These are phyloP conservation scores for Pseudoturritis turrita DNA, from an alignment of 345 rosid species.

Conservation along the genomic window DNA sequence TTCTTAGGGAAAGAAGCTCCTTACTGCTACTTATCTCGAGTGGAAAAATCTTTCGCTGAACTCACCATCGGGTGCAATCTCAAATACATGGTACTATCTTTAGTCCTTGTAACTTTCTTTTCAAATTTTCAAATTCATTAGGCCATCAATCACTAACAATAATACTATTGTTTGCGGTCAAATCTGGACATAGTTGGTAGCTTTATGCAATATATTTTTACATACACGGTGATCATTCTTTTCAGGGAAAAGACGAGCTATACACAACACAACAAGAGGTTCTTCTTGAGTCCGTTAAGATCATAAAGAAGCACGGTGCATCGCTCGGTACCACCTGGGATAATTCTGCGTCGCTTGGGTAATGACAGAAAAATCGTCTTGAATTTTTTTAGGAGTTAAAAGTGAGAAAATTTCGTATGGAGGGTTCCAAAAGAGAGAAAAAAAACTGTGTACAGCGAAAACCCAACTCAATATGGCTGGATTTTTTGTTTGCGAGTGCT, in stretches of 20 bases:
- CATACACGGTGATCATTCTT: neutral
- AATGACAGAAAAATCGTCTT: neutral
- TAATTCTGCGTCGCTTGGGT: neutral
- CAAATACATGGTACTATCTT: constrained; percentile 51
- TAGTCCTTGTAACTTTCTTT: neutral
- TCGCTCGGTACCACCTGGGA: constrained; percentile 49
- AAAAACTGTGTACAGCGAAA: constrained; percentile 1
- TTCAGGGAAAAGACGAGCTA: constrained; percentile 66
- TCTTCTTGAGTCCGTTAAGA: constrained; percentile 57
- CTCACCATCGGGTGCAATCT: constrained; percentile 88
- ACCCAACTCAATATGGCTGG: neutral
- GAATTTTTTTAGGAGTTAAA: neutral
- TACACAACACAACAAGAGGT: constrained; percentile 65
- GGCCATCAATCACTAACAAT: too few species aligned
- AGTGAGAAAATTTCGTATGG: neutral
- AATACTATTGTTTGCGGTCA: neutral
- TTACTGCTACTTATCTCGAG: constrained; percentile 68
- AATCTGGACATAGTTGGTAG: neutral
- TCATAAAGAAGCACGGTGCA: constrained; percentile 73
- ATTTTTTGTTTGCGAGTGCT: too few species aligned
- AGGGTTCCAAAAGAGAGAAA: neutral
- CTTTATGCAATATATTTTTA: neutral
- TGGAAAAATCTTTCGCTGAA: constrained; percentile 69
- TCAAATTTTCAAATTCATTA: neutral
- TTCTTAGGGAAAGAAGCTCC: constrained; percentile 82